phyloP scores from a whole-genome alignment of 768 basidiomycete species.

The Suillus americanus region DNA sequence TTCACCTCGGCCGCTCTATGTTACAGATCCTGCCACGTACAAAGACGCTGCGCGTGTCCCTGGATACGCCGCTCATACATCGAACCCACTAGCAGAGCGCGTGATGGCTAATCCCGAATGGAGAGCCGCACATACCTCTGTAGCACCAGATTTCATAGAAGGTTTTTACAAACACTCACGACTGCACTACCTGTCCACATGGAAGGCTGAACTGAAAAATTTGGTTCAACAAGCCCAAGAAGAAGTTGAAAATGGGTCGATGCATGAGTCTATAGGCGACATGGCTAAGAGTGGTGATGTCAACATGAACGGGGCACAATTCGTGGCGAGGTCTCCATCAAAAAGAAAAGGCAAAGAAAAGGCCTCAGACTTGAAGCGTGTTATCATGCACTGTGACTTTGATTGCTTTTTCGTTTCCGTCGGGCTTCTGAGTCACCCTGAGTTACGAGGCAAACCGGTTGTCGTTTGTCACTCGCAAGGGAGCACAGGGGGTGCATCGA shows the following conservation, averaged over 20 bases:
- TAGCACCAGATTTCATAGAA: constrained; percentile 83
- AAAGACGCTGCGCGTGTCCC: constrained; percentile 51
- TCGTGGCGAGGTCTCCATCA: constrained; percentile 48
- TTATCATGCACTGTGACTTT: constrained; percentile 93
- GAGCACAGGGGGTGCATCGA: constrained; percentile 63
- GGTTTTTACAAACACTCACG: constrained; percentile 84
- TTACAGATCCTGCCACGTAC: constrained; percentile 42
- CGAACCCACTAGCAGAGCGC: constrained; percentile 73
- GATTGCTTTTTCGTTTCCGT: constrained; percentile 97
- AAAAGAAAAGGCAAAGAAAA: constrained; percentile 53
- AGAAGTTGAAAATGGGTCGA: constrained; percentile 49
- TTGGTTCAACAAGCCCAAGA: constrained; percentile 82
- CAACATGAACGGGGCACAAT: constrained; percentile 54
- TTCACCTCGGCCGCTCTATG: constrained; percentile 28
- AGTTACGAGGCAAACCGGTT: constrained; percentile 83
- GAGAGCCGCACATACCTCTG: constrained; percentile 85
- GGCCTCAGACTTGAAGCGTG: constrained; percentile 48
- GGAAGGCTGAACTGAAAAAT: constrained; percentile 86
- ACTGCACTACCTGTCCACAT: constrained; percentile 87
- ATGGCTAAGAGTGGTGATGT: constrained; percentile 23
- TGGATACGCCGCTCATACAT: constrained; percentile 63
- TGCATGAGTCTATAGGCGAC: constrained; percentile 9
- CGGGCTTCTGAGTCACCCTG: constrained; percentile 76
- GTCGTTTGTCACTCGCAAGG: constrained; percentile 96
- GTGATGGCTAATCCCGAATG: constrained; percentile 84